These are phyloP conservation scores for Kodamaea anthophila DNA, from an alignment of 1,139 yeast genomes.

Conservation along the genomic window DNA sequence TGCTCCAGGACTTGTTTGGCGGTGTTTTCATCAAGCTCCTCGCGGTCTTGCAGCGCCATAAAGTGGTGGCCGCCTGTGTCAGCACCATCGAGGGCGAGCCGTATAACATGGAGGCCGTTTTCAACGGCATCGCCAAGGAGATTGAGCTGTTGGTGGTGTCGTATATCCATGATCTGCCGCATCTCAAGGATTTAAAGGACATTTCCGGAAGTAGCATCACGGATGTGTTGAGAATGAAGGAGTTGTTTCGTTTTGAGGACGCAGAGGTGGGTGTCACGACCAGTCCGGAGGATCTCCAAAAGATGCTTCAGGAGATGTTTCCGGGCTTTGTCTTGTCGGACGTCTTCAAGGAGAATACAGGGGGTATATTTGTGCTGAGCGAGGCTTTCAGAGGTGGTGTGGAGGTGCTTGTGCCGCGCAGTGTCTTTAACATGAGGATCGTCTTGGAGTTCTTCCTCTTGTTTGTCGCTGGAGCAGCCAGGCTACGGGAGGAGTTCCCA, in stretches of 20 bases:
- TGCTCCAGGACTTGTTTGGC: constrained; percentile 67
- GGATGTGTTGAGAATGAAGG: constrained; percentile 22
- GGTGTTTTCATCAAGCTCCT: constrained; percentile 57
- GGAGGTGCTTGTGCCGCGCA: constrained; percentile 65
- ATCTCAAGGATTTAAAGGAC: constrained; percentile 7
- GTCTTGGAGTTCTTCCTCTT: constrained; percentile 56
- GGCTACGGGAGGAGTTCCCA: background rate
- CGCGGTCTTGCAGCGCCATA: constrained; percentile 64
- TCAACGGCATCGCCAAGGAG: constrained; percentile 44
- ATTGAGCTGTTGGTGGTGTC: constrained; percentile 48
- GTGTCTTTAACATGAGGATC: constrained; percentile 77
- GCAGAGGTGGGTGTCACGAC: constrained; percentile 31
- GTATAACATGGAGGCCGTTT: constrained; percentile 2
- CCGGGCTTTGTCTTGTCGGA: constrained; percentile 50
- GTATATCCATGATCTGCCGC: constrained; percentile 38
- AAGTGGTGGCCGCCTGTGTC: constrained; percentile 56
- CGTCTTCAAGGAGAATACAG: constrained; percentile 11
- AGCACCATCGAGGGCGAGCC: constrained; percentile 9
- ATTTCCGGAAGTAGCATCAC: constrained; percentile 12
- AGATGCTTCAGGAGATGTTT: constrained; percentile 50
- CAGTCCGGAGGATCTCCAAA: constrained; percentile 39
- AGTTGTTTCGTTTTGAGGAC: constrained; percentile 45
- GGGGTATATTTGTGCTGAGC: constrained; percentile 53
- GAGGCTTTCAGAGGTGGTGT: constrained; percentile 51
- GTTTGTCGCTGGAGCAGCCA: constrained; percentile 40